Conservation (phyloP, 2,329 filamentous ascomycete species). For the Apiospora saccharicola region DNA sequence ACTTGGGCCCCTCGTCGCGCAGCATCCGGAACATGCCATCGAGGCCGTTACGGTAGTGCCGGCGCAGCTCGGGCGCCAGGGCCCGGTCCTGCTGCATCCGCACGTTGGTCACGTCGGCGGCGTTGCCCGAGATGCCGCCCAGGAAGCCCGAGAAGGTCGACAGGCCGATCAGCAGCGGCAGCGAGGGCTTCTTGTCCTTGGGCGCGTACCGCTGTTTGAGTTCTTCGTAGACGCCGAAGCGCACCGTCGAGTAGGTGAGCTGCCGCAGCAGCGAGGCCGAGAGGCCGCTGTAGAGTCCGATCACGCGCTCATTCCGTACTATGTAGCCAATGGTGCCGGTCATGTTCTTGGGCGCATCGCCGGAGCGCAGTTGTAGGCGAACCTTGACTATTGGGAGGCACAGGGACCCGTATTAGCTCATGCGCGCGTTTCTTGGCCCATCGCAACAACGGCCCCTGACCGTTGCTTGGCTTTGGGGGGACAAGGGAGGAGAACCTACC, state of each 20-base stretch:
- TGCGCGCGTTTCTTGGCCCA: not conserved
- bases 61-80: slow-evolving; percentile 73
- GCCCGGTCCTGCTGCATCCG: slow-evolving; percentile 96
- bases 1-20: slow-evolving; percentile 78
- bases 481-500: slow-evolving; percentile 57
- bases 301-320: slow-evolving; percentile 75
- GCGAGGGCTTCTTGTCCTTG: slow-evolving; percentile 61
- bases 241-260: slow-evolving; percentile 93
- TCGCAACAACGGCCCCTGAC: not conserved
- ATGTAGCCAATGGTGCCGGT: slow-evolving; percentile 85
- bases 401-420: not conserved
- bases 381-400: slow-evolving; percentile 63
- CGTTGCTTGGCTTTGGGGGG: slow-evolving; percentile 41
- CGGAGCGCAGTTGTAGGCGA: slow-evolving; percentile 83
- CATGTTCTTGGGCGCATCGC: slow-evolving; percentile 82
- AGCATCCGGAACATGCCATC: slow-evolving; percentile 88
- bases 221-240: slow-evolving; percentile 96
- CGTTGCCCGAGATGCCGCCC: slow-evolving; percentile 90
- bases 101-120: slow-evolving; percentile 95
- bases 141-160: slow-evolving; percentile 85
- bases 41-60: slow-evolving; percentile 89
- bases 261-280: slow-evolving; percentile 93
- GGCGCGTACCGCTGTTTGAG: slow-evolving; percentile 75
- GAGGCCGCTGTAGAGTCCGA: slow-evolving; percentile 88
- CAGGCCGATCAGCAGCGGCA: slow-evolving; percentile 81